Conservation (phyloP, 306 rosid species). For the Crataegus laevigata region DNA sequence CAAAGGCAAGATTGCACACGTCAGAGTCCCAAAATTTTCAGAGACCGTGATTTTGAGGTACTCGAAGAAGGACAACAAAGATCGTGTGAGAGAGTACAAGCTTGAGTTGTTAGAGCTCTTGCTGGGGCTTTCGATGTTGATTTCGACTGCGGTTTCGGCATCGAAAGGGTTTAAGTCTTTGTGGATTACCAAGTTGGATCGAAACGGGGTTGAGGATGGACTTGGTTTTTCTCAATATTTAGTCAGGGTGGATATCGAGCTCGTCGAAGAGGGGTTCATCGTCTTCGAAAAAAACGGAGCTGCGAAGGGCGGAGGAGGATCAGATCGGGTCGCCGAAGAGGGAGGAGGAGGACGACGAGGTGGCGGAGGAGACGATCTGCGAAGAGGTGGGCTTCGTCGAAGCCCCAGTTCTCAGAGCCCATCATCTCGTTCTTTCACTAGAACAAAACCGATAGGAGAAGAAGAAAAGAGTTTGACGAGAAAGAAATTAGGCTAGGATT, state of each 20-base stretch:
- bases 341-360: background rate
- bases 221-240: constrained; percentile 81
- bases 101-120: constrained; percentile 32
- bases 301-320: constrained; percentile 19
- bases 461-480: background rate
- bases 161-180: constrained; percentile 75
- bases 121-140: constrained; percentile 46
- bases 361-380: constrained; percentile 5
- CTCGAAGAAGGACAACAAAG: constrained; percentile 40
- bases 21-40: too few relatives aligned
- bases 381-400: constrained; percentile 45
- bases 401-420: constrained; percentile 64
- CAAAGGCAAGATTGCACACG: too few relatives aligned
- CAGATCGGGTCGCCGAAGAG: constrained; percentile 47
- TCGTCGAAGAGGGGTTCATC: constrained; percentile 46
- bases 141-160: constrained; percentile 28
- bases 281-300: constrained; percentile 45
- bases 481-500: background rate
- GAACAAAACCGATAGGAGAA: background rate
- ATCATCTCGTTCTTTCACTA: constrained; percentile 40
- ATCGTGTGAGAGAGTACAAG: constrained; percentile 30
- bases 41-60: constrained; percentile 56
- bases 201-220: constrained; percentile 76
- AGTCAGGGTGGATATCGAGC: constrained; percentile 82
- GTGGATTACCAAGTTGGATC: constrained; percentile 61